A percentile compares a stretch with the other conserved stretches of the same genome.
Conservation (phyloP, 2,329 filamentous ascomycete genomes). For the Tolypocladium nubicola region DNA sequence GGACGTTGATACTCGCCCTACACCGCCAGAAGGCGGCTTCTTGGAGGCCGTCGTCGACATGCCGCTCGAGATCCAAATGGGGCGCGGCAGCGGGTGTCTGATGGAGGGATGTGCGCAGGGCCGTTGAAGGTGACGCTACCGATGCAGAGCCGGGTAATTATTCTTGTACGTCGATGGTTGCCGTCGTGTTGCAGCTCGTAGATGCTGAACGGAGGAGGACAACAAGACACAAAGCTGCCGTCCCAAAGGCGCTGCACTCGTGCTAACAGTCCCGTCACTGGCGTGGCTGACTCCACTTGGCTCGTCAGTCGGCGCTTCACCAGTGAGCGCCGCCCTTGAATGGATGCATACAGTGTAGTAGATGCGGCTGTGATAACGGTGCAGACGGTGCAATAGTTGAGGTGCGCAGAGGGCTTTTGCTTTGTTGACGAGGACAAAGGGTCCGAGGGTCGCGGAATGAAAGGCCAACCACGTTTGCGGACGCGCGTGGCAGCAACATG, state of each 20-base stretch:
- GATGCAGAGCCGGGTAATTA: background rate
- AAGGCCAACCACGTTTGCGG: background rate
- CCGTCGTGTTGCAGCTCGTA: background rate
- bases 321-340: background rate
- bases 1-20: constrained; percentile 32
- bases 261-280: background rate
- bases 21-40: constrained; percentile 38
- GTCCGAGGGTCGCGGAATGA: background rate
- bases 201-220: background rate
- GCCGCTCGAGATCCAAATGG: constrained; percentile 6
- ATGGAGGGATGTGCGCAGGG: background rate
- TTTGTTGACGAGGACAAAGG: background rate
- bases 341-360: background rate
- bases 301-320: background rate
- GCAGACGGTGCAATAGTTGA: background rate
- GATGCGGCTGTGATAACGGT: background rate
- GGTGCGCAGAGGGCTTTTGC: background rate
- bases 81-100: background rate
- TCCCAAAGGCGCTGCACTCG: background rate
- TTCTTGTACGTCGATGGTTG: background rate
- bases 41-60: constrained; percentile 44
- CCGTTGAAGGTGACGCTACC: background rate
- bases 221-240: background rate
- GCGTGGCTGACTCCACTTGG: background rate
- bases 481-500: background rate